Base-by-base conservation (phyloP, 768 basidiomycete genomes). In the Naganishia friedmannii region DNA sequence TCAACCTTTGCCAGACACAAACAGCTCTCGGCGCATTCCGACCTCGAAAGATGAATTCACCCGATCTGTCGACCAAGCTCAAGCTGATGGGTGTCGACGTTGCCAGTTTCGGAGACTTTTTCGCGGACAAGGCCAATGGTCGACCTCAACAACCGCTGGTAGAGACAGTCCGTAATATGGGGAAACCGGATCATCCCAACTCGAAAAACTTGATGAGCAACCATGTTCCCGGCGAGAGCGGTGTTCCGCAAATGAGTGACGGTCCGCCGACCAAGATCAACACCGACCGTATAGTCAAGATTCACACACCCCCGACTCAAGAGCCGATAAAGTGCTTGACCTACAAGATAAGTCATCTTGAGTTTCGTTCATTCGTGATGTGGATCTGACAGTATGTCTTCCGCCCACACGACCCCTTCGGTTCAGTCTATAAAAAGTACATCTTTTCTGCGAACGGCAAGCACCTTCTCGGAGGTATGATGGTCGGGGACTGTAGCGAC, bases 381-480 rank as follows among this genome's bases (percentile, higher is more conserved):
- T 54, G 46, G 45, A 34, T 29, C 68, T 63, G 29, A 53, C 53
- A 7, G 4, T 54, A 53, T 2, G 15, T 56, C 19, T 53, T 29
- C 68, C 53, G 55, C 32, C 65, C 45, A 53, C 83, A 86, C 55
- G 90, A 91, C 75, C 89, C 89, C 0, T 89, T 91, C 78, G 82
- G 83, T n/a, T 83, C 83, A 2, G 85, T 86, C 10, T 91, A 90
- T 83, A 90, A 90, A 80, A 90, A 89, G 75, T 89, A 88, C 72
- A 85, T 90, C 53, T 90, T 90, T 77, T 87, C 85, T 13, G 84
- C 84, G 9, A 88, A 90, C 74, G 89, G 89, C 13, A 87, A 88
- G 78, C 84, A 88, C 73, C 82, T 91, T 15, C 80, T 91, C 3
- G 89, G 89, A 15, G 89, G 89, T 3, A 89, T 89, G 85, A 88